Evolutionary conservation across 805 yeast genomes (phyloP).

Genomic region (Candida dajiaensis): DNA sequence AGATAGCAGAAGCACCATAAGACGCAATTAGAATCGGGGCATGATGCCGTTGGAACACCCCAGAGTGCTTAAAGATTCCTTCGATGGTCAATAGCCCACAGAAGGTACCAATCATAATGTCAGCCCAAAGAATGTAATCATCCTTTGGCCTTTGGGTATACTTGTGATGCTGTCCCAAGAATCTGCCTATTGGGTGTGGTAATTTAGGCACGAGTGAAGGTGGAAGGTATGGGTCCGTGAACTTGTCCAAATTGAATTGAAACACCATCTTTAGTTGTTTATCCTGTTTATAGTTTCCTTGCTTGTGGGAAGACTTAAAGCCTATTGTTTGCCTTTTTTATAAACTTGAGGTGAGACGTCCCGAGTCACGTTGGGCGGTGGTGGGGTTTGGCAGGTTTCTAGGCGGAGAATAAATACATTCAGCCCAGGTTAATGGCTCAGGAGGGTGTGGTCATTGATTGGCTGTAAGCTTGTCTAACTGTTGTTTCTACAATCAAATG

Average conservation of each 20-base stretch:
- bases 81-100: constrained; percentile 40
- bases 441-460: no score
- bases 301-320: background rate
- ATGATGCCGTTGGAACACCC: constrained; percentile 32
- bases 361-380: no score
- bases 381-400: no score
- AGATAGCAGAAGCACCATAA: constrained; percentile 59
- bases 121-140: constrained; percentile 41
- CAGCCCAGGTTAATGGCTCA: no score
- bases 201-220: constrained; percentile 24
- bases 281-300: no score
- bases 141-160: constrained; percentile 19
- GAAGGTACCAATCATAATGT: constrained; percentile 39
- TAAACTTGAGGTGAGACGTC: background rate
- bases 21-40: constrained; percentile 48
- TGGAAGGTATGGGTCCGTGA: constrained; percentile 15
- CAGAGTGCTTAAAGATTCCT: constrained; percentile 36
- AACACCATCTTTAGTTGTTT: constrained; percentile 3
- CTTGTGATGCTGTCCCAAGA: constrained; percentile 34
- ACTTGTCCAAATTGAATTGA: constrained; percentile 15
- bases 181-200: constrained; percentile 30
- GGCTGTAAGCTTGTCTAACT: no score
- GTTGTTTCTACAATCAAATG: no score
- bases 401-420: no score
- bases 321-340: no score